Conservation (phyloP, 352 stramenopile genomes). For the Blastocystis sp. region DNA sequence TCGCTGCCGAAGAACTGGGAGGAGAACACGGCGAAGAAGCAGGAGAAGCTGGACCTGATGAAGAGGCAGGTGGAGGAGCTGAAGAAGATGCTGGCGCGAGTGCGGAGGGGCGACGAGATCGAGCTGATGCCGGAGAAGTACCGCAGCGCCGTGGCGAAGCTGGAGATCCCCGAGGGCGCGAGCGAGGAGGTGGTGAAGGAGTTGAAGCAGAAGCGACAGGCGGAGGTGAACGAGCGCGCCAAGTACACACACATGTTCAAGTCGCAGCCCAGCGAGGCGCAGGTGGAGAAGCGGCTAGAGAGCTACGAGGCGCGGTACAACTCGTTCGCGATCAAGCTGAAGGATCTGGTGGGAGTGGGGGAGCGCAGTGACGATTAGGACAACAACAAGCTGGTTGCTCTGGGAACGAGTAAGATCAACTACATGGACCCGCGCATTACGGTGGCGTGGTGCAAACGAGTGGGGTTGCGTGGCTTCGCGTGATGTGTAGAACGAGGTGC, state of each 20-base stretch:
- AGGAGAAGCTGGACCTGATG: slow-evolving; percentile 81
- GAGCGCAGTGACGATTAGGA: slow-evolving; percentile 89
- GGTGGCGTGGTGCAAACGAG: slow-evolving; percentile 72
- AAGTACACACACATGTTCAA: slow-evolving; percentile 91
- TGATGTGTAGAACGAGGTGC: slow-evolving; percentile 84
- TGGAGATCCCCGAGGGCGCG: slow-evolving; percentile 82
- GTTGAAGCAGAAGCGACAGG: slow-evolving; percentile 81
- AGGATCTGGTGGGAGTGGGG: not conserved
- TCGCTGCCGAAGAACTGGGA: slow-evolving; percentile 96
- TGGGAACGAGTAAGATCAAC: slow-evolving; percentile 99
- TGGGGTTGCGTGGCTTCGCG: not conserved
- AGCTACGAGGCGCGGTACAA: slow-evolving; percentile 78
- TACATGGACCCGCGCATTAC: slow-evolving; percentile 99
- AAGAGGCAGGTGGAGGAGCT: slow-evolving; percentile 92
- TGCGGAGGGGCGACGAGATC: slow-evolving; percentile 83
- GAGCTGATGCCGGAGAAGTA: slow-evolving; percentile 88
- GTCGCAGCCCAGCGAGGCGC: slow-evolving; percentile 86
- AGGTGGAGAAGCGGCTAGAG: slow-evolving; percentile 91
- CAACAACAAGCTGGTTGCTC: slow-evolving; percentile 97
- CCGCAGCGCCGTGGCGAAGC: slow-evolving; percentile 76
- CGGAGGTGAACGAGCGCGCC: slow-evolving; percentile 79
- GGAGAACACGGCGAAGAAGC: slow-evolving; percentile 90
- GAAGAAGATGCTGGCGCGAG: slow-evolving; percentile 83
- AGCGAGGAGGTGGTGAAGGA: slow-evolving; percentile 81
- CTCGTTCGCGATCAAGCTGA: slow-evolving; percentile 38